phyloP scores from a whole-genome alignment of 2,329 filamentous ascomycete species.

The Dendrostoma leiphaemia region DNA sequence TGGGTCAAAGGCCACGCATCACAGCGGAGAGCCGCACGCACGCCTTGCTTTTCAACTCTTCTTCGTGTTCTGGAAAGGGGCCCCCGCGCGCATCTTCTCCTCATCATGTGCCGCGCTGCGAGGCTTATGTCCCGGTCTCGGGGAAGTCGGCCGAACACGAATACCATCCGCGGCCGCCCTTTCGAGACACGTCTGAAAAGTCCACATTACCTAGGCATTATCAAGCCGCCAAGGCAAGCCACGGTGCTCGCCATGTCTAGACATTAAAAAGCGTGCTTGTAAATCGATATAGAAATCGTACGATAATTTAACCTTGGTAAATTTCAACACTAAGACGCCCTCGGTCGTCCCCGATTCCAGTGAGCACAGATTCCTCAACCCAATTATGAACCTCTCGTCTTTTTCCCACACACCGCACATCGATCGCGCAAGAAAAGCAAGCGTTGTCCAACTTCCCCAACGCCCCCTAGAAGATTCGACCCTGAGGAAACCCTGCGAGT shows the following conservation, averaged over 20 bases:
- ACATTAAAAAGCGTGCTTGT: background rate
- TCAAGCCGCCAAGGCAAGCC: constrained; percentile 11
- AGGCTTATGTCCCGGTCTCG: background rate
- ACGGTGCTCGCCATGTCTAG: background rate
- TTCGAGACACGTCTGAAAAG: no score
- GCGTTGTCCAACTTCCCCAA: no score
- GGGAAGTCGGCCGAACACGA: no score
- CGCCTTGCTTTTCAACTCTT: background rate
- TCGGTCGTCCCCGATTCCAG: background rate
- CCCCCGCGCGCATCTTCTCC: background rate
- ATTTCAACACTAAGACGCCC: background rate
- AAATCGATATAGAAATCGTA: background rate
- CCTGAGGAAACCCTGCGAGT: no score
- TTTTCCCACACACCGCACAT: no score
- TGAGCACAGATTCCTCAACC: no score
- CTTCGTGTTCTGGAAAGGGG: background rate
- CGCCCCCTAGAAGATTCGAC: background rate
- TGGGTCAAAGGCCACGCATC: background rate
- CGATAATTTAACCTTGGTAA: background rate
- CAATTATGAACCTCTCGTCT: no score
- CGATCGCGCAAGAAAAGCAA: no score
- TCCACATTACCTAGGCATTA: constrained; percentile 3
- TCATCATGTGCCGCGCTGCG: background rate
- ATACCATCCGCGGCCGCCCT: no score
- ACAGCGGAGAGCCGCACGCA: background rate